Conservation (phyloP, 768 basidiomycete species). For the Lentinula guzmanii region DNA sequence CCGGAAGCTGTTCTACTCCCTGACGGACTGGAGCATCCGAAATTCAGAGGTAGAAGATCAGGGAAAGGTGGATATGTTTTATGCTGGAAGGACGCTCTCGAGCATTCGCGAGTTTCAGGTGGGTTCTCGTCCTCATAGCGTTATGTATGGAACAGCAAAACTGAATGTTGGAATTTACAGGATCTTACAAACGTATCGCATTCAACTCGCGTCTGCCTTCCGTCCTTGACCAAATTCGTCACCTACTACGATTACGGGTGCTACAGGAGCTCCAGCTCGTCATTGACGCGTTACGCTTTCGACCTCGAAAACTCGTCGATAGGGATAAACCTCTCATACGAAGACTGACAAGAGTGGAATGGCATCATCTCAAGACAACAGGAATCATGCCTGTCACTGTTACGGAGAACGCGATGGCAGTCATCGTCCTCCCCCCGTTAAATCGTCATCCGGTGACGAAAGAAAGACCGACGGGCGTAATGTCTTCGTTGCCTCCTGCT, state of each 20-base stretch:
- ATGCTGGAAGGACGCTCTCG: constrained; percentile 51
- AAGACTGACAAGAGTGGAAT: constrained; percentile 60
- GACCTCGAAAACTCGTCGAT: constrained; percentile 1
- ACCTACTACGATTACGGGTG: constrained; percentile 66
- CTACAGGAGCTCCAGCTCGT: constrained; percentile 71
- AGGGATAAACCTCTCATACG: constrained; percentile 39
- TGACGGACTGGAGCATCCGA: constrained; percentile 63
- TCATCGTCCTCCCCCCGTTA: constrained; percentile 63
- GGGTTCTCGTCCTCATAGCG: not conserved
- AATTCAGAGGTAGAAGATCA: constrained; percentile 43
- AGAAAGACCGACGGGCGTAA: constrained; percentile 30
- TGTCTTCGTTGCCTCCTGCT: constrained; percentile 27
- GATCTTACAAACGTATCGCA: constrained; percentile 22
- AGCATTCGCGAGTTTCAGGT: constrained; percentile 32
- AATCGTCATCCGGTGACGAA: constrained; percentile 47
- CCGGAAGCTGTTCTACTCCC: constrained; percentile 27
- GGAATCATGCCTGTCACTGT: constrained; percentile 37
- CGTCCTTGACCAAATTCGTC: constrained; percentile 50
- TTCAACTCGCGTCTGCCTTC: constrained; percentile 27
- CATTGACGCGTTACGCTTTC: constrained; percentile 31
- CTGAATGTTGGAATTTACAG: constrained; percentile 6
- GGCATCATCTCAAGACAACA: constrained; percentile 38
- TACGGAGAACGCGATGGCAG: constrained; percentile 45
- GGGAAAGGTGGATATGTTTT: constrained; percentile 48
- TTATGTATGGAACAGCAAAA: not conserved